Evolutionary conservation across 164 flowering plant genomes (phyloP), one percentile per base, ranked within the genome.

Genomic region (Liquidambar formosana): DNA sequence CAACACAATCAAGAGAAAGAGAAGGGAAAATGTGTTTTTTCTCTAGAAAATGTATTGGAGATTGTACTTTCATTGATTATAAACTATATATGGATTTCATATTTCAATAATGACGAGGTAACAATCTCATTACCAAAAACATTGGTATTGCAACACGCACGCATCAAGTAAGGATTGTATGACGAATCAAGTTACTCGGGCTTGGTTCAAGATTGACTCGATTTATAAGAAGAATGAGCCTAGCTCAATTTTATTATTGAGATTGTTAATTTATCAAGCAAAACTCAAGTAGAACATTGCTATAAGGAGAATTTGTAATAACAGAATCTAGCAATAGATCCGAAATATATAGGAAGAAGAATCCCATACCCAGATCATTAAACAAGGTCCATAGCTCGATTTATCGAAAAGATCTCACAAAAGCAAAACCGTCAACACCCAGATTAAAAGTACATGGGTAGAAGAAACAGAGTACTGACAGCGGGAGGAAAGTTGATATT

Each of bases 401-500:
- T 71, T 27, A 46, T 27, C 25, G 44, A 43, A n/a, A n/a, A 22
- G 45, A 21, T 54, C 59, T 33, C 56, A 26, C 64, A 73, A 27
- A 26, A 18, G 21, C 23, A 66, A 56, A 33, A 58, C 3, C 23
- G 26, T 33, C 22, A 44, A 10, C 10, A 25, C 26, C 15, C 23
- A 28, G 22, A 48, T 61, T 18, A 14, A 21, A 48, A 28, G 16
- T 16, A 46, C 62, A 47, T 43, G 45, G 38, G 60, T 23, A 14
- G 5, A 8, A n/a, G 43, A 16, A 44, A 28, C 0, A 9, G 60
- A 25, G 69, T 10, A 65, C 86, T 87, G 76, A 89, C 98, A 90
- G 0, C 68, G 76, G 22, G 91, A 58, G 33, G 96, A 92, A 26
- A 93, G 96, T 10, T 73, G 86, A 63, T 94, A 85, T 73, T 69